Base-by-base conservation (phyloP, 2,329 filamentous ascomycete species). In the Botrytis squamosa region DNA sequence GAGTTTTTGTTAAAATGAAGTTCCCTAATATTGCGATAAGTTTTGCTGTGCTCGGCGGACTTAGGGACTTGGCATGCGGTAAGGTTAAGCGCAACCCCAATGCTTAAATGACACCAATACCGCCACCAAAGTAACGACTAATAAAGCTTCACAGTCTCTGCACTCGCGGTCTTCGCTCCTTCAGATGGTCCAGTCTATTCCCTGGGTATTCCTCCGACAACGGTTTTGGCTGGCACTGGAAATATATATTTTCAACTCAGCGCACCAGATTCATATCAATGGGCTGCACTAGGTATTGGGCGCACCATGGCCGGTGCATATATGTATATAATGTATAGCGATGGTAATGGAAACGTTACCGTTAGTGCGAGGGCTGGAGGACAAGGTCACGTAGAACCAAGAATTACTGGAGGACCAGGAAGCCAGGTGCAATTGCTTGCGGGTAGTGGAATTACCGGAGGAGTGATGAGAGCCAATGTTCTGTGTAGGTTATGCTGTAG, bases 261-360 rank as follows among this genome's bases (percentile, higher is more conserved):
- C 57, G 87, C 86, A 5, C 87, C 88, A 0, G 85, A 83, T 40
- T 82, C 79, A 5, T 85, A 87, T 77, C 80, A 85, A 83, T 91
- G 87, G 86, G 84, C 88, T 29, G 86, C 83, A 7, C 80, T 90
- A 4, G 89, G 88, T 4, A 88, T 89, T 78, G 89, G 89, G 40
- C 81, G 75, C 4, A 77, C 80, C 49, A 91, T 90, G 89, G 76
- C 82, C 9, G 86, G 85, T 42, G 81, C 88, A 8, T 88, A 87
- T 76, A 90, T 90, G 71, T 90, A 90, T 78, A 81, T 90, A 57
- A 84, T 89, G 40, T 90, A 90, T 78, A 84, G 86, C 8, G 84
- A 85, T 57, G 83, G 84, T 38, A 81, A 80, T 57, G 85, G 87
- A 18, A 85, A 83, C 73, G 86, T 90, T 10, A 90, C 88, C 0